Evolutionary conservation across 257 asterid genomes (phyloP).

Genomic region (Apocynum venetum): DNA sequence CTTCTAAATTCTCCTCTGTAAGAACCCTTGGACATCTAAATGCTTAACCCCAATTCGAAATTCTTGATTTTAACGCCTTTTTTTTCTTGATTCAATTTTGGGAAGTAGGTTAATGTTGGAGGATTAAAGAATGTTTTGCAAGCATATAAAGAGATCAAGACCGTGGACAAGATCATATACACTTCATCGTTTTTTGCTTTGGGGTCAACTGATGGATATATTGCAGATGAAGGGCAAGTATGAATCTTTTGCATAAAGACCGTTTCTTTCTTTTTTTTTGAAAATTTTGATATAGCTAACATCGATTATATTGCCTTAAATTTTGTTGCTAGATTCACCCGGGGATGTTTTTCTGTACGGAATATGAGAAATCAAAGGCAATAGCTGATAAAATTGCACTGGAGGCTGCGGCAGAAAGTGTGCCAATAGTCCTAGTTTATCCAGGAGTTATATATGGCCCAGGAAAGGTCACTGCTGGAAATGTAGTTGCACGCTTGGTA

Average conservation of each 20-base stretch:
- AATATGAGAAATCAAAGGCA: slow-evolving; percentile 85
- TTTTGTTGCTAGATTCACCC: slow-evolving; percentile 51
- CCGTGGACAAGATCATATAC: slow-evolving; percentile 66
- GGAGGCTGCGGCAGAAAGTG: slow-evolving; percentile 76
- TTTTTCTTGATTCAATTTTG: background rate
- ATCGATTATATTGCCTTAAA: background rate
- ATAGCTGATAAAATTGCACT: slow-evolving; percentile 70
- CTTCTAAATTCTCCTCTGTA: slow-evolving; percentile 55
- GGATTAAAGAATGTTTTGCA: slow-evolving; percentile 78
- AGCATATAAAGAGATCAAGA: slow-evolving; percentile 53
- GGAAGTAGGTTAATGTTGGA: slow-evolving; percentile 71
- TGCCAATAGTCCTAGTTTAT: slow-evolving; percentile 73
- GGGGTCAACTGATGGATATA: slow-evolving; percentile 79
- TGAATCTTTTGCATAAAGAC: background rate
- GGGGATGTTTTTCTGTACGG: slow-evolving; percentile 61
- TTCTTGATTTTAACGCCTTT: background rate
- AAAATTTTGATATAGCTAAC: too few species aligned
- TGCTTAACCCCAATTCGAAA: background rate
- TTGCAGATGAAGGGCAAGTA: slow-evolving; percentile 84
- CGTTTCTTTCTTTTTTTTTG: background rate
- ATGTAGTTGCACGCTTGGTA: slow-evolving; percentile 73
- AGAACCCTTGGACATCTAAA: slow-evolving; percentile 1
- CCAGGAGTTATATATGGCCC: slow-evolving; percentile 96
- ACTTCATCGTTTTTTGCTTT: slow-evolving; percentile 92
- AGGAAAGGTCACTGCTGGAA: slow-evolving; percentile 82